Conservation (phyloP, 345 rosid genomes). For the Cardamine occulta region DNA sequence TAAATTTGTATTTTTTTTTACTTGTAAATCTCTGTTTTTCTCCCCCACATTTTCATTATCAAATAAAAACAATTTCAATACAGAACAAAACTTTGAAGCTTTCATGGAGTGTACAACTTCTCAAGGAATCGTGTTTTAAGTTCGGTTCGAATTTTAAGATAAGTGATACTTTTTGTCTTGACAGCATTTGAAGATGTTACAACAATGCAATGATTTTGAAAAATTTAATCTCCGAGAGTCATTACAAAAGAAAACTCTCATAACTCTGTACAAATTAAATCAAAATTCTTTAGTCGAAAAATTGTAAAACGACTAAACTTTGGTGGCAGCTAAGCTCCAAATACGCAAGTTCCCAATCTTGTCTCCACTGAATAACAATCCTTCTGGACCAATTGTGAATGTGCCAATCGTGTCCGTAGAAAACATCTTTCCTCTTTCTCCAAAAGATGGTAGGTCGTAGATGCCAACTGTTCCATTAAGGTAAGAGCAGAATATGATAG, state of each 20-base stretch:
- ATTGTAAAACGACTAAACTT: constrained; percentile 4
- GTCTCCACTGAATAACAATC: constrained; percentile 60
- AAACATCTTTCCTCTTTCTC: constrained; percentile 58
- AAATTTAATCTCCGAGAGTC: background rate
- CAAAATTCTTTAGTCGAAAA: background rate
- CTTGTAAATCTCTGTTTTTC: constrained; percentile 37
- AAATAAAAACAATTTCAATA: constrained; percentile 20
- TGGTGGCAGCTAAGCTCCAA: constrained; percentile 36
- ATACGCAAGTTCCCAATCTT: constrained; percentile 47
- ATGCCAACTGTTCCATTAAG: constrained; percentile 47
- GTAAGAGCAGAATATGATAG: constrained; percentile 52
- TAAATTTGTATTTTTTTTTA: constrained; percentile 25
- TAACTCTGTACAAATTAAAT: constrained; percentile 29
- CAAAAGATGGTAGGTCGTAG: constrained; percentile 51
- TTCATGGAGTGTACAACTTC: background rate
- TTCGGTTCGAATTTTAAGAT: no score
- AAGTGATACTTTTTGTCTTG: no score
- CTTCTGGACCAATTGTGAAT: constrained; percentile 48
- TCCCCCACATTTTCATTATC: background rate
- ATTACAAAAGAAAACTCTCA: background rate
- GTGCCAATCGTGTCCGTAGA: constrained; percentile 45
- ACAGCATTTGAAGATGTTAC: no score
- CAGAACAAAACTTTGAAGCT: constrained; percentile 3
- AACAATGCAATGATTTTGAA: background rate
- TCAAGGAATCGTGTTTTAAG: background rate